These are phyloP conservation scores for Globisporangium mamillatum DNA, from an alignment of 352 stramenopile genomes.

Conservation along the genomic window DNA sequence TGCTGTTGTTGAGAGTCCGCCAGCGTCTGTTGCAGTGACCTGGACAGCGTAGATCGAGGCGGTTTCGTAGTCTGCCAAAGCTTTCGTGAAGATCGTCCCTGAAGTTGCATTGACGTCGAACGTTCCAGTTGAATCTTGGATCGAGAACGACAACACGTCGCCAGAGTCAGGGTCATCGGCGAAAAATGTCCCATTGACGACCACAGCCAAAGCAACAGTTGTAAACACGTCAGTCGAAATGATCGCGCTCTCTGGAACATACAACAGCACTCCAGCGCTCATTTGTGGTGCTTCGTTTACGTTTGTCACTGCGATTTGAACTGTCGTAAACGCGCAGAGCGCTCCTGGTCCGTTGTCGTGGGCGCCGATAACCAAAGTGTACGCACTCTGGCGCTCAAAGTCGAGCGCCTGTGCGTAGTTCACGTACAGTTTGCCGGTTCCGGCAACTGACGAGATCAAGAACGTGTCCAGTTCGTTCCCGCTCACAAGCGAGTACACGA, in stretches of 20 bases:
- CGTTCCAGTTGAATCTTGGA: not conserved
- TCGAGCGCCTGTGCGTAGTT: slow-evolving; percentile 32
- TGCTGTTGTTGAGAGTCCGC: not conserved
- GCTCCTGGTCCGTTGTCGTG: slow-evolving; percentile 27
- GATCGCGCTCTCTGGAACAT: slow-evolving; percentile 26
- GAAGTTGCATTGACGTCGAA: slow-evolving; percentile 1
- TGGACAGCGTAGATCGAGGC: not conserved
- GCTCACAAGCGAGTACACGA: slow-evolving; percentile 40
- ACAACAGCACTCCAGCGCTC: slow-evolving; percentile 16
- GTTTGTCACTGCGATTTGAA: slow-evolving; percentile 22
- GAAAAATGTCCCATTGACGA: not conserved
- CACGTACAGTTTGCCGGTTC: slow-evolving; percentile 34
- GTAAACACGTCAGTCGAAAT: not conserved
- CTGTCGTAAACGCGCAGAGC: slow-evolving; percentile 21
- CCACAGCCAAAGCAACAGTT: not conserved
- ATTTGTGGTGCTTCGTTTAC: slow-evolving; percentile 28
- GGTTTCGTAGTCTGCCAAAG: slow-evolving; percentile 9
- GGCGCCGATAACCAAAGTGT: slow-evolving; percentile 19
- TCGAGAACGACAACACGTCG: slow-evolving; percentile 3
- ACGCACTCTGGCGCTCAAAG: slow-evolving; percentile 35
- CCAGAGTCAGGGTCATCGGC: slow-evolving; percentile 1
- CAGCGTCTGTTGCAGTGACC: not conserved
- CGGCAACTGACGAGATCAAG: slow-evolving; percentile 32
- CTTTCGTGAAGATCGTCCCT: slow-evolving; percentile 1
- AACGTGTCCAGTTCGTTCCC: slow-evolving; percentile 45